phyloP scores from a whole-genome alignment of 1,284 basidiomycete species.

The Irpex sp. region DNA sequence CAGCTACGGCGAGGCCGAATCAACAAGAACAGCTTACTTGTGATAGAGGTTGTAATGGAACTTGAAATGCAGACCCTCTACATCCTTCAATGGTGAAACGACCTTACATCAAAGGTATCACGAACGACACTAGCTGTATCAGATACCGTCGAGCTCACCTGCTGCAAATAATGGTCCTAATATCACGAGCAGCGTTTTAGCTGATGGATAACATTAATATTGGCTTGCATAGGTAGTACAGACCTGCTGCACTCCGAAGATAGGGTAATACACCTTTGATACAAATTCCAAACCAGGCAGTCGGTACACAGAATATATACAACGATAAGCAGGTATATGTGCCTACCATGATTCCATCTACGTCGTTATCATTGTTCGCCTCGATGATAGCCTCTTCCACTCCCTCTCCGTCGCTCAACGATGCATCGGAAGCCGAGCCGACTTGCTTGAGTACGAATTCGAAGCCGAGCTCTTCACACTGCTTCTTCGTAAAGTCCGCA shows the following conservation, averaged over 20 bases:
- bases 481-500: slow-evolving; percentile 90
- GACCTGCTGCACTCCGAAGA: slow-evolving; percentile 84
- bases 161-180: slow-evolving; percentile 95
- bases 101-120: slow-evolving; percentile 44
- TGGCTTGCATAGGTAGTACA: slow-evolving; percentile 22
- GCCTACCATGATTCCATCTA: slow-evolving; percentile 95
- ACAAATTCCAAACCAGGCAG: not conserved
- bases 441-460: slow-evolving; percentile 78
- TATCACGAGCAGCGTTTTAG: slow-evolving; percentile 10
- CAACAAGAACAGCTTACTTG: slow-evolving; percentile 53
- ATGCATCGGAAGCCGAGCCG: slow-evolving; percentile 57
- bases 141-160: slow-evolving; percentile 38
- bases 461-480: slow-evolving; percentile 87
- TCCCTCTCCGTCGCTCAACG: slow-evolving; percentile 57
- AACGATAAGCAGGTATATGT: slow-evolving; percentile 9
- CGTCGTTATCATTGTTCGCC: slow-evolving; percentile 81
- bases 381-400: slow-evolving; percentile 95
- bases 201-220: slow-evolving; percentile 1
- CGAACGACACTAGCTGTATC: not conserved
- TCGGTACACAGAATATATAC: slow-evolving; percentile 5
- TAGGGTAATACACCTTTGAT: slow-evolving; percentile 86
- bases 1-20: slow-evolving; percentile 19
- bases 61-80: slow-evolving; percentile 95
- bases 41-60: slow-evolving; percentile 97
- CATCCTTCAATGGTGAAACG: slow-evolving; percentile 94